These are phyloP conservation scores for Fusarium staphyleae DNA, from an alignment of 2,329 filamentous ascomycete genomes.

Conservation along the genomic window DNA sequence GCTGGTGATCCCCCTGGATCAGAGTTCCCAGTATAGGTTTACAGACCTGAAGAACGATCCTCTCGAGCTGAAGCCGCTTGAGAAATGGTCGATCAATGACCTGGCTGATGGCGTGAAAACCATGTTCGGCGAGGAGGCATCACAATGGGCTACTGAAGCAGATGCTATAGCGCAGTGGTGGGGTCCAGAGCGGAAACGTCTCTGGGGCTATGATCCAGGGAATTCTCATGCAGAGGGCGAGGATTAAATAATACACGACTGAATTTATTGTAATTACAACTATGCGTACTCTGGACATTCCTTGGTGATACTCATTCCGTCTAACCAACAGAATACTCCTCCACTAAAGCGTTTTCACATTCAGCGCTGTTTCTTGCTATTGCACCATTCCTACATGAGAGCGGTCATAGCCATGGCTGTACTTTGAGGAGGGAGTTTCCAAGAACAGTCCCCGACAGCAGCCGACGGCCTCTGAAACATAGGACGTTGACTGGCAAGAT, in stretches of 20 bases:
- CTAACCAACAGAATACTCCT: too few species aligned
- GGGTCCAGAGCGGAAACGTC: conserved; percentile 33
- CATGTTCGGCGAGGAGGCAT: conserved; percentile 29
- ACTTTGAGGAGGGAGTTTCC: too few species aligned
- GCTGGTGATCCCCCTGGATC: conserved; percentile 44
- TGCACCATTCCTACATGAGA: too few species aligned
- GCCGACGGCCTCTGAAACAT: too few species aligned
- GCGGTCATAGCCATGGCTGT: too few species aligned
- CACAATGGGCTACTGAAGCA: conserved; percentile 41
- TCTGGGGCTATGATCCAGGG: conserved; percentile 34
- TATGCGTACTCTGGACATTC: too few species aligned
- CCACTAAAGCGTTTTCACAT: too few species aligned
- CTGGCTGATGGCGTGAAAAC: conserved; percentile 34
- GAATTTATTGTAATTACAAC: not conserved
- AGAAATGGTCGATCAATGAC: conserved; percentile 39
- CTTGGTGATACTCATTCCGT: too few species aligned
- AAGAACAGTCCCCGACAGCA: too few species aligned
- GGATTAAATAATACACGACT: not conserved
- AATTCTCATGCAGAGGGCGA: not conserved
- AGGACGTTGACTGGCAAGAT: too few species aligned
- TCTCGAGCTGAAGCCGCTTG: conserved; percentile 39
- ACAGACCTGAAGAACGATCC: conserved; percentile 43
- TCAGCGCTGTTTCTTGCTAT: too few species aligned
- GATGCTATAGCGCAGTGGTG: conserved; percentile 35
- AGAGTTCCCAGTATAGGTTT: conserved; percentile 46